phyloP scores from a whole-genome alignment of 495 filamentous ascomycete genomes.

The Talaromyces proteolyticus region DNA sequence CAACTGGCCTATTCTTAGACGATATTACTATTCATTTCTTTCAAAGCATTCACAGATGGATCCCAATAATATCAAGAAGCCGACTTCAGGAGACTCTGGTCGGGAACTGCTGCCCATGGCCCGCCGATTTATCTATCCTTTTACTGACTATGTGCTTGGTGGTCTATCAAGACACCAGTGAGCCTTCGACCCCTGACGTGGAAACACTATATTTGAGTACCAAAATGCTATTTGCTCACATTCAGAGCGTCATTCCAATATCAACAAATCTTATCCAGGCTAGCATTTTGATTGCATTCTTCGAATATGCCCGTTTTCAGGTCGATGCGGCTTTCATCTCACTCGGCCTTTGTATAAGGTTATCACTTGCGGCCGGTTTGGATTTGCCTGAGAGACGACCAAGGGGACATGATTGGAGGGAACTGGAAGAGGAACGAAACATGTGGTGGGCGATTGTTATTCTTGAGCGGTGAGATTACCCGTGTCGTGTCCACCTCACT shows the following conservation, averaged over 20 bases:
- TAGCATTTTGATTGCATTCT: constrained; percentile 20
- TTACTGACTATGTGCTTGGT: constrained; percentile 28
- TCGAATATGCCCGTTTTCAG: constrained; percentile 23
- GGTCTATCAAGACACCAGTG: constrained; percentile 11
- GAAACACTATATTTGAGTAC: constrained; percentile 25
- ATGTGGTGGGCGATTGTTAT: constrained; percentile 30
- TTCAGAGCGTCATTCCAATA: constrained; percentile 18
- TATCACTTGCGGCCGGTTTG: constrained; percentile 19
- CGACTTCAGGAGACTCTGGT: constrained; percentile 20
- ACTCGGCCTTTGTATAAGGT: constrained; percentile 24
- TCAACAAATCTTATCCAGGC: constrained; percentile 30
- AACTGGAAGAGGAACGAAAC: constrained; percentile 21
- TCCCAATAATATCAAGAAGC: constrained; percentile 28
- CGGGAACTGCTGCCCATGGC: constrained; percentile 10
- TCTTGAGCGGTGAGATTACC: constrained; percentile 15
- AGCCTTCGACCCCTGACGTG: constrained; percentile 6
- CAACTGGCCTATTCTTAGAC: constrained; percentile 24
- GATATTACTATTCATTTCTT: constrained; percentile 31
- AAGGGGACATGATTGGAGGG: constrained; percentile 4
- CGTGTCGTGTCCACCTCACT: no score
- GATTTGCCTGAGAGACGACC: constrained; percentile 3
- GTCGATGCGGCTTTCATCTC: constrained; percentile 20
- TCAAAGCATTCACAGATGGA: constrained; percentile 22
- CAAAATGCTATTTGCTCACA: constrained; percentile 27
- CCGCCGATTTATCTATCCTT: constrained; percentile 23